Evolutionary conservation across 148 eudicot species (phyloP).

Genomic region (Chenopodium formosanum): DNA sequence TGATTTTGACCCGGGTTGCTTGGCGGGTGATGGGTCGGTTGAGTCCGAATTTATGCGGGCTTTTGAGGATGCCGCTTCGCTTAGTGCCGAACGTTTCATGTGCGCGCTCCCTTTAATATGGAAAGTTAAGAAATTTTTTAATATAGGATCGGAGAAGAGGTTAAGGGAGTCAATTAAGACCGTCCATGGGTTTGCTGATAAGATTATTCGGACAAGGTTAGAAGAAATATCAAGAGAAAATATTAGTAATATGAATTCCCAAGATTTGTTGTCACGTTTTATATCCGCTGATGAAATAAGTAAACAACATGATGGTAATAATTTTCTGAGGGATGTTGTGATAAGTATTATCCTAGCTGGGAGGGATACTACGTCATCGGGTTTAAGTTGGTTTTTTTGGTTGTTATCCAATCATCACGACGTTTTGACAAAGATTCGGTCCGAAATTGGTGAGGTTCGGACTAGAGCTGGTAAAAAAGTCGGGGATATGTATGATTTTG

Average conservation of each 20-base stretch:
- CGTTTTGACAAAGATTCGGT: conserved; percentile 37
- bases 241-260: conserved; percentile 12
- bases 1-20: conserved; percentile 66
- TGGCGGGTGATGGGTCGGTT: conserved; percentile 38
- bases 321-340: conserved; percentile 59
- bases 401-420: conserved; percentile 36
- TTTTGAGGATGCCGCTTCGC: conserved; percentile 58
- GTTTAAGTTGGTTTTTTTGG: conserved; percentile 72
- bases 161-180: conserved; percentile 43
- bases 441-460: conserved; percentile 37
- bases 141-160: conserved; percentile 54
- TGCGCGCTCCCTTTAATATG: conserved; percentile 35
- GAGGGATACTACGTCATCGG: conserved; percentile 60
- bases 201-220: conserved; percentile 50
- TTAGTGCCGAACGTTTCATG: conserved; percentile 57
- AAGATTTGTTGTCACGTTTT: conserved; percentile 63
- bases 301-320: neutral
- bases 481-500: conserved; percentile 34
- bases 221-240: conserved; percentile 29
- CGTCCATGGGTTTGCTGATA: conserved; percentile 56
- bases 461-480: conserved; percentile 23
- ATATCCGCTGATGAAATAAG: conserved; percentile 22
- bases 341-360: conserved; percentile 69
- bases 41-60: conserved; percentile 58
- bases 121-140: conserved; percentile 41